Evolutionary conservation across 2,329 filamentous ascomycete species (phyloP).

Genomic region (Fusarium sp.): DNA sequence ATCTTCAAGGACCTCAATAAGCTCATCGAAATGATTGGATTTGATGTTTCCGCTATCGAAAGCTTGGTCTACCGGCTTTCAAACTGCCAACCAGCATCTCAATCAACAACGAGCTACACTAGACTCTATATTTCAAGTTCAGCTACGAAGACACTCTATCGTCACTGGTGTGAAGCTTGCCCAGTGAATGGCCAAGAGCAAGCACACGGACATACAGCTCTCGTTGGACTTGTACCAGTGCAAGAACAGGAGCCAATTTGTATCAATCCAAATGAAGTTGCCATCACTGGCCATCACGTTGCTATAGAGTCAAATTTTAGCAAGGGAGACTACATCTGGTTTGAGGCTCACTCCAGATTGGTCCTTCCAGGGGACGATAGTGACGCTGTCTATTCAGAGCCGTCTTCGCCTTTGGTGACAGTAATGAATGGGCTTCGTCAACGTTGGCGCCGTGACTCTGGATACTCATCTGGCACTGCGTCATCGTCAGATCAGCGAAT

Average conservation of each 20-base stretch:
- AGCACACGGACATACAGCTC: slow-evolving; percentile 1
- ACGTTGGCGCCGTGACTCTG: slow-evolving; percentile 4
- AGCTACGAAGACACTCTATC: slow-evolving; percentile 5
- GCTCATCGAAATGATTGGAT: background rate
- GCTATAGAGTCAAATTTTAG: slow-evolving; percentile 11
- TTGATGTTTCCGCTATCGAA: background rate
- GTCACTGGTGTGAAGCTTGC: slow-evolving; percentile 6
- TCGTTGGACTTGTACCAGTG: slow-evolving; percentile 4
- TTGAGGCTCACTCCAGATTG: slow-evolving; percentile 1
- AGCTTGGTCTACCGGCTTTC: background rate
- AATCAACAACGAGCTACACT: slow-evolving; percentile 1
- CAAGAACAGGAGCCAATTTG: background rate
- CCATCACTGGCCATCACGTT: background rate
- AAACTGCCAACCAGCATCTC: background rate
- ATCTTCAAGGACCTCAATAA: background rate
- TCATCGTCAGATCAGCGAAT: background rate
- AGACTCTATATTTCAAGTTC: slow-evolving; percentile 1
- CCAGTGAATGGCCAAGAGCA: background rate
- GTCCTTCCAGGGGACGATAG: background rate
- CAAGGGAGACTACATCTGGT: slow-evolving; percentile 16
- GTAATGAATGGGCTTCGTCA: slow-evolving; percentile 6
- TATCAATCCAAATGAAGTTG: background rate
- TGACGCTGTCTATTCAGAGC: background rate
- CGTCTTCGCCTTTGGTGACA: background rate
- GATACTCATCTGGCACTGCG: slow-evolving; percentile 7